Evolutionary conservation across 2,329 filamentous ascomycete species (phyloP).

Genomic region (Phaeoacremonium minimum): DNA sequence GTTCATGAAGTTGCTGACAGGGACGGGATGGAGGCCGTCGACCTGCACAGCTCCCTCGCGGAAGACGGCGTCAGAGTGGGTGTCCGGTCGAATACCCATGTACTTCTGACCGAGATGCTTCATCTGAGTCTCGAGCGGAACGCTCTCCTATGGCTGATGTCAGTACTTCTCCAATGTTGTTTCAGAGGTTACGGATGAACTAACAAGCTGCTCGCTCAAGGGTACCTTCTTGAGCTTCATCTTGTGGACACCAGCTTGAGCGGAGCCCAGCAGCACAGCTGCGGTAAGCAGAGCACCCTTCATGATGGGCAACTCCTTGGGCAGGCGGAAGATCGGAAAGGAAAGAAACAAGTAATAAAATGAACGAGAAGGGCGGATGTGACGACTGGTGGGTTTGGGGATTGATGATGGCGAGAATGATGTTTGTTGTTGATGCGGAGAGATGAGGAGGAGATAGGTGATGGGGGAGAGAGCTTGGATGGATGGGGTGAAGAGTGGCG

Average conservation of each 20-base stretch:
- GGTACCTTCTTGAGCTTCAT: conserved; percentile 98
- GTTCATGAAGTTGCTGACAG: conserved; percentile 96
- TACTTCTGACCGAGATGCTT: conserved; percentile 91
- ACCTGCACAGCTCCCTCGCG: conserved; percentile 64
- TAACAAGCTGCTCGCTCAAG: conserved; percentile 84
- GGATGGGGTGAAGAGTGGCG: background rate
- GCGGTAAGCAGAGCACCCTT: conserved; percentile 79
- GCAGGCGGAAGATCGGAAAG: conserved; percentile 6
- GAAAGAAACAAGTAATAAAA: conserved; percentile 7
- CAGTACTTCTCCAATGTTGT: background rate
- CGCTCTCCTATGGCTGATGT: conserved; percentile 54
- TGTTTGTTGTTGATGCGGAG: background rate
- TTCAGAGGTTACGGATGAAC: conserved; percentile 26
- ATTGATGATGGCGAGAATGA: background rate
- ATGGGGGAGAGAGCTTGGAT: background rate
- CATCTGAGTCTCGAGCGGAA: conserved; percentile 77
- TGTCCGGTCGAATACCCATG: conserved; percentile 73
- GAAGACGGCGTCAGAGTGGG: conserved; percentile 74
- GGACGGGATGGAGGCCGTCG: conserved; percentile 71
- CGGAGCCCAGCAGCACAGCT: conserved; percentile 75
- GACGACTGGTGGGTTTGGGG: background rate
- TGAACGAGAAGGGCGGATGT: conserved; percentile 10
- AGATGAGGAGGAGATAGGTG: background rate
- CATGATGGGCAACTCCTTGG: conserved; percentile 55
- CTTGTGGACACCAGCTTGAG: conserved; percentile 85